These are phyloP conservation scores for Scenedesmus sp. DNA, from an alignment of 163 green algal genomes.

Conservation along the genomic window DNA sequence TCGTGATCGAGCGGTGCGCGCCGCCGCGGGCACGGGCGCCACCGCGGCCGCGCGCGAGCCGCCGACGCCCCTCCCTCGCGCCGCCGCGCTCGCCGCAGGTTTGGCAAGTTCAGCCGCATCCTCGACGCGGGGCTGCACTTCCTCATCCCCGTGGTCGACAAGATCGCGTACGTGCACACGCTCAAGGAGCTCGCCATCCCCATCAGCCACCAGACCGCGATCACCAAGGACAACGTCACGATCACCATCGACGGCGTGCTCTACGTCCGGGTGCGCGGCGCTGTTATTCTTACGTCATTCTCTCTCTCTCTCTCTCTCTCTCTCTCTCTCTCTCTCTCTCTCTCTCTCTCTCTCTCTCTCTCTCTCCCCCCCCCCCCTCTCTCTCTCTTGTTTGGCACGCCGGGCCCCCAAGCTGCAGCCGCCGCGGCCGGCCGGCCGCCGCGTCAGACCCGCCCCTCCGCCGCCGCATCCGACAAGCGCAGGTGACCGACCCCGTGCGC, in stretches of 20 bases:
- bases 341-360: too few species aligned
- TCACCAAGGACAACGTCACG: conserved; percentile 98
- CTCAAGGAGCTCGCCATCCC: conserved; percentile 95
- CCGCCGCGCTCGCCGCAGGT: conserved; percentile 43
- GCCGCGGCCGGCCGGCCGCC: too few species aligned
- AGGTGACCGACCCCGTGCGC: conserved; percentile 88
- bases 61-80: neutral
- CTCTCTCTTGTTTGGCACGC: too few species aligned
- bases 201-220: conserved; percentile 90
- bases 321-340: too few species aligned
- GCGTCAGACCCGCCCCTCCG: too few species aligned
- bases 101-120: conserved; percentile 90
- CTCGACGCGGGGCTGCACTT: conserved; percentile 93
- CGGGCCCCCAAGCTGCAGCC: too few species aligned
- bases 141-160: conserved; percentile 94
- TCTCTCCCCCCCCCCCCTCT: too few species aligned
- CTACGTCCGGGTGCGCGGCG: conserved; percentile 72
- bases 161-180: conserved; percentile 93
- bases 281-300: neutral
- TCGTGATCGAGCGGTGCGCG: conserved; percentile 63
- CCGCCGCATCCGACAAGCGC: too few species aligned
- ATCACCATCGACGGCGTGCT: conserved; percentile 98
- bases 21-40: neutral
- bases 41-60: too few species aligned
- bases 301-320: too few species aligned